Base-by-base conservation (phyloP, 805 yeast genomes). In the Maudiozyma bulderi region DNA sequence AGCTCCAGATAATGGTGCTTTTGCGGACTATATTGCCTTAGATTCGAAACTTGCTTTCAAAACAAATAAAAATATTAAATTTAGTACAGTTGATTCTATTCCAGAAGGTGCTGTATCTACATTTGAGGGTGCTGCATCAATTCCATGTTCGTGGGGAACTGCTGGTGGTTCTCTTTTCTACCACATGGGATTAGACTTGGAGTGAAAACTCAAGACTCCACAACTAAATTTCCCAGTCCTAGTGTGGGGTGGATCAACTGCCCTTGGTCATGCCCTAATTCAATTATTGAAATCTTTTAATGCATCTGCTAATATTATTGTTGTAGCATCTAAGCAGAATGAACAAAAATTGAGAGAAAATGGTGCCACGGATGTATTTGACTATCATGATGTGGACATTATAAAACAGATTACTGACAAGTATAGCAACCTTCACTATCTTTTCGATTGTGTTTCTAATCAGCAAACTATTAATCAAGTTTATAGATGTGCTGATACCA, bases 201-300 rank as follows among this genome's bases (percentile, higher is more conserved):
- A 57, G 32, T 55, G 52, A n/a, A 50, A 59, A 57, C 46, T 52
- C 40, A 55, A 56, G 3, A 26, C 50, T 2, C 54, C 58, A 2
- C 69, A 71, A 47, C 51, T 54, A 9, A 70, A 68, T 42, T 69
- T 68, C 50, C 67, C 68, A 50, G 60, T 80, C 40, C 58, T 81
- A 45, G 68, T 81, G 43, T 78, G 83, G 81, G 82, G 84, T 57
- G 90, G 84, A 52, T 77, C 86, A n/a, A 73, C 85, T 15, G 74
- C 83, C 15, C 72, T 81, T 13, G 88, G 88, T 26, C 70, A 68
- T 45, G 43, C 69, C 20, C 78, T 80, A 9, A 73, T 81, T 48
- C 90, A 84, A 69, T 53, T 81, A 9, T 14, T 38, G 26, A 38
- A 38, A 20, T 13, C 11, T 9, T 38, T 15, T 38, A 38, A 38